Evolutionary conservation across 352 stramenopile genomes (phyloP).

Genomic region (Pythium periplocum): DNA sequence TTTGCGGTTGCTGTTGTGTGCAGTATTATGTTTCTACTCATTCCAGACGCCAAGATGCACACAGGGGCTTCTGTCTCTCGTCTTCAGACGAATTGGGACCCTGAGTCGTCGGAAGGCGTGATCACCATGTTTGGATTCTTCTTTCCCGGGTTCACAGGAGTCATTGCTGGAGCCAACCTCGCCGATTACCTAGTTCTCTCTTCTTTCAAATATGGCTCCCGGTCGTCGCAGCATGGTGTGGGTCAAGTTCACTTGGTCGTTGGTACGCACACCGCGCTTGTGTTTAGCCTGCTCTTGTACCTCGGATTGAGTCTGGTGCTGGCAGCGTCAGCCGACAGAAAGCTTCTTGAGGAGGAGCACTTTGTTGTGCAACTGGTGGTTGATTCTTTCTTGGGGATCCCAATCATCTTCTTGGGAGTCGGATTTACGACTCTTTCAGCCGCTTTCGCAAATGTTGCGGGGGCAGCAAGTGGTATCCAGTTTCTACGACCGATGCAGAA

Average conservation of each 20-base stretch:
- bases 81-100: slow-evolving; percentile 24
- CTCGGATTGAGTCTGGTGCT: slow-evolving; percentile 26
- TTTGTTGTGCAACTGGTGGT: slow-evolving; percentile 39
- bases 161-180: slow-evolving; percentile 30
- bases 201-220: no score
- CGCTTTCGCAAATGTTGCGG: slow-evolving; percentile 41
- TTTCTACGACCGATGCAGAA: not conserved
- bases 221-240: no score
- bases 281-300: slow-evolving; percentile 29
- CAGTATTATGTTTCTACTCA: slow-evolving; percentile 30
- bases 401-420: slow-evolving; percentile 37
- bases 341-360: slow-evolving; percentile 21
- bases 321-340: slow-evolving; percentile 23
- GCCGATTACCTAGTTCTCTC: slow-evolving; percentile 19
- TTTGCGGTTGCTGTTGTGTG: slow-evolving; percentile 28
- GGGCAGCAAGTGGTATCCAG: slow-evolving; percentile 13
- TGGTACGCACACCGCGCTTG: slow-evolving; percentile 36
- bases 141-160: slow-evolving; percentile 38
- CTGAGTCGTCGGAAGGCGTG: slow-evolving; percentile 11
- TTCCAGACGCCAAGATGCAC: slow-evolving; percentile 18
- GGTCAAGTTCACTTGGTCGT: slow-evolving; percentile 27
- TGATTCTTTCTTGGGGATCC: slow-evolving; percentile 37
- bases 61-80: slow-evolving; percentile 23
- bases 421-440: slow-evolving; percentile 36
- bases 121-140: slow-evolving; percentile 36